Evolutionary conservation across 169 alveolate genomes (phyloP).

Genomic region (Plasmodium adleri): DNA sequence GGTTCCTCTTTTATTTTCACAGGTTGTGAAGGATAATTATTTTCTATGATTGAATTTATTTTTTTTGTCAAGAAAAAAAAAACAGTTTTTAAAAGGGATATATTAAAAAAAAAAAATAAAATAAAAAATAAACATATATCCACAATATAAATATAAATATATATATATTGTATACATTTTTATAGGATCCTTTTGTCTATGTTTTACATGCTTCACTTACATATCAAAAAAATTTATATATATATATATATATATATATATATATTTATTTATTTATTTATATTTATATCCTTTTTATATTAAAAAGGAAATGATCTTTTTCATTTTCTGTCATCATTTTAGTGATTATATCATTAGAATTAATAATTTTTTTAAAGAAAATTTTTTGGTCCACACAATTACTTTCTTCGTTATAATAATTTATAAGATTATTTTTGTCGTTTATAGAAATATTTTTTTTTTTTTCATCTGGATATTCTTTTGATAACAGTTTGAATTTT

Average conservation of each 20-base stretch:
- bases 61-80: neutral
- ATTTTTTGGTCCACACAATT: neutral
- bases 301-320: constrained; percentile 57
- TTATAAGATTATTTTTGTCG: neutral
- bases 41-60: constrained; percentile 22
- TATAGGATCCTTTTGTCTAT: too few species aligned
- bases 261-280: too few species aligned
- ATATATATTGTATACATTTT: too few species aligned
- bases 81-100: neutral
- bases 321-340: neutral
- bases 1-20: constrained; percentile 51
- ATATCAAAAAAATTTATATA: too few species aligned
- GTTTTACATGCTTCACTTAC: too few species aligned
- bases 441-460: neutral
- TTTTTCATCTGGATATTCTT: neutral
- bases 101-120: neutral
- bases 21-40: constrained; percentile 57
- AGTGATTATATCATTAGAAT: neutral
- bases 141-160: neutral
- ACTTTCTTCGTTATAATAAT: neutral
- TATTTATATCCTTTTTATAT: neutral
- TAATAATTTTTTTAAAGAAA: neutral
- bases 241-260: too few species aligned
- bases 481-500: constrained; percentile 1
- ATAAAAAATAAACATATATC: neutral